A percentile compares a stretch with the other conserved stretches of the same genome.
phyloP scores from a whole-genome alignment of 2,329 filamentous ascomycete genomes.

The Tricladium varicosporioides region DNA sequence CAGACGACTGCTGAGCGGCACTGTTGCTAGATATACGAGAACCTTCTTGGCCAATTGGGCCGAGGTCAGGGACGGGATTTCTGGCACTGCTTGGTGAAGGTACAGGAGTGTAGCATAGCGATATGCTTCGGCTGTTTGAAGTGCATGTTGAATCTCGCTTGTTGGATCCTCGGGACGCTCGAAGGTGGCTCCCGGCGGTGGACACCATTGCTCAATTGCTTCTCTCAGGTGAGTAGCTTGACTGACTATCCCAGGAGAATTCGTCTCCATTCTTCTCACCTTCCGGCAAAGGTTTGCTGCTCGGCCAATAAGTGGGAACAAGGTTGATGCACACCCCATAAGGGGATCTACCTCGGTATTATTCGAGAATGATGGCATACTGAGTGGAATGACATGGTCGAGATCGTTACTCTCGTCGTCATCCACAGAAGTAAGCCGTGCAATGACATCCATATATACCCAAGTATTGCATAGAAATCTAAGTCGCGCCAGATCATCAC shows the following conservation, averaged over 20 bases:
- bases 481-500: constrained; percentile 51
- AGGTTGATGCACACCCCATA: constrained; percentile 65
- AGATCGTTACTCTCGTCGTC: constrained; percentile 53
- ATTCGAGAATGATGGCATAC: constrained; percentile 40
- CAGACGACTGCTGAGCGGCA: constrained; percentile 59
- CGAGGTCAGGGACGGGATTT: constrained; percentile 59
- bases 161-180: constrained; percentile 62
- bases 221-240: constrained; percentile 61
- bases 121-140: constrained; percentile 66
- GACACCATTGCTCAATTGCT: constrained; percentile 59
- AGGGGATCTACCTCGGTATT: constrained; percentile 61
- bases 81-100: constrained; percentile 66
- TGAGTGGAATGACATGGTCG: constrained; percentile 44
- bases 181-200: constrained; percentile 48
- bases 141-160: constrained; percentile 59
- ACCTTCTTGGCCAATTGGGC: constrained; percentile 60
- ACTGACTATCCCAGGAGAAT: constrained; percentile 58
- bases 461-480: constrained; percentile 71
- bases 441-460: constrained; percentile 73
- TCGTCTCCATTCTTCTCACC: constrained; percentile 50
- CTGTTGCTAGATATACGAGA: constrained; percentile 59
- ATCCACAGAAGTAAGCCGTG: constrained; percentile 59
- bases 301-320: constrained; percentile 67
- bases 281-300: constrained; percentile 65
- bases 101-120: constrained; percentile 65